Conservation (phyloP, 345 rosid species). For the Reutealis trisperma region DNA sequence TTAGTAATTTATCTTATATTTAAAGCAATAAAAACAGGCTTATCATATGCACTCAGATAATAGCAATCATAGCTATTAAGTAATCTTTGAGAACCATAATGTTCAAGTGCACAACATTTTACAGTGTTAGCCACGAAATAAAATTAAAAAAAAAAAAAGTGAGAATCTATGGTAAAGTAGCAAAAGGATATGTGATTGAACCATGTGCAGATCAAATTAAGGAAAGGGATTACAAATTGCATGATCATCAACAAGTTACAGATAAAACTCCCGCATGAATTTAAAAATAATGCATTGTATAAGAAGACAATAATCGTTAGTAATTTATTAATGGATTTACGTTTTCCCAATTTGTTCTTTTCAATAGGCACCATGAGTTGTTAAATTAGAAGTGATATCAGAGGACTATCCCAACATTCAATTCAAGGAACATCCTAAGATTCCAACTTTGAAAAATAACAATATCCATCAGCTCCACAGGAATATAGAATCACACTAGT, state of each 20-base stretch:
- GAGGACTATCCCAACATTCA: neutral
- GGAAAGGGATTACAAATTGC: neutral
- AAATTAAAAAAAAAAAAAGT: neutral
- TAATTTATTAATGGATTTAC: neutral
- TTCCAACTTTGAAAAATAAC: neutral
- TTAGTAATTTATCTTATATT: neutral
- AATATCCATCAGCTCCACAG: neutral
- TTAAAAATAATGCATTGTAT: neutral
- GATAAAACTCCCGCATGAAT: neutral
- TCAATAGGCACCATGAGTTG: neutral
- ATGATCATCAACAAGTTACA: neutral
- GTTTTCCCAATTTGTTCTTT: neutral
- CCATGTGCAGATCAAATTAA: neutral
- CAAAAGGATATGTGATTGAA: neutral
- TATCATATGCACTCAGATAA: neutral
- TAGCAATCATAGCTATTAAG: neutral
- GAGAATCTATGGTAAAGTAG: neutral
- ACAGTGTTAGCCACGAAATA: neutral
- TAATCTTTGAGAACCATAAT: neutral
- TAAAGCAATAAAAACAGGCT: neutral
- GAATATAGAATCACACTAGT: neutral
- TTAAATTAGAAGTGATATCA: too few species aligned
- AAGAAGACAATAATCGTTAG: neutral
- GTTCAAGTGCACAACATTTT: neutral
- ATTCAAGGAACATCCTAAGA: neutral